Conservation (phyloP, 2,329 filamentous ascomycete species). For the Nemania abortiva region DNA sequence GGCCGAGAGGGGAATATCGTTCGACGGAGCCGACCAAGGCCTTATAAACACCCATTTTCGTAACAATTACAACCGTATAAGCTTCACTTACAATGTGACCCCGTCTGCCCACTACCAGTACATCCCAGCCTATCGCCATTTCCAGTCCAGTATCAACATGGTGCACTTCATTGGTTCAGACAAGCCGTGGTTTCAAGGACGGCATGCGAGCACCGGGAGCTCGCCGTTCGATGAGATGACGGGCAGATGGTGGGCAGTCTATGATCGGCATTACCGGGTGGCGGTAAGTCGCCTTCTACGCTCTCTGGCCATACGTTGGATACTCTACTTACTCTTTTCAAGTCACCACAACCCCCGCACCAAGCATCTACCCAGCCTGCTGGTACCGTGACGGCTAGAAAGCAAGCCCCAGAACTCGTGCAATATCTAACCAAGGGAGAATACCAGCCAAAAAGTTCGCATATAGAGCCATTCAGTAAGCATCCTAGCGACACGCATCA, state of each 20-base stretch:
- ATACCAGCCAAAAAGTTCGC: constrained; percentile 55
- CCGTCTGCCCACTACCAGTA: constrained; percentile 98
- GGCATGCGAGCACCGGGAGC: constrained; percentile 64
- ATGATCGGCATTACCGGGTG: constrained; percentile 83
- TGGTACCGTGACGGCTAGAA: neutral
- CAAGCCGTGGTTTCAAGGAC: constrained; percentile 86
- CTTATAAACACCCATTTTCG: constrained; percentile 95
- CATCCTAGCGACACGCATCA: constrained; percentile 47
- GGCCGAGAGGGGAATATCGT: constrained; percentile 88
- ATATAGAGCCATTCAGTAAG: constrained; percentile 50
- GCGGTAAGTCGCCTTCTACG: constrained; percentile 55
- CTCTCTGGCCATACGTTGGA: constrained; percentile 23
- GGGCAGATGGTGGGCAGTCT: constrained; percentile 92
- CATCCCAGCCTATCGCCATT: constrained; percentile 92
- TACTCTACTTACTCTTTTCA: constrained; percentile 38
- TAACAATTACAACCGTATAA: constrained; percentile 84
- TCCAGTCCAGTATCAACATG: constrained; percentile 88
- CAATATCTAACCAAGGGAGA: constrained; percentile 68
- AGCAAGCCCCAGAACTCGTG: constrained; percentile 54
- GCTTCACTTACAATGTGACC: constrained; percentile 97
- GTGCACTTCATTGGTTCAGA: constrained; percentile 93
- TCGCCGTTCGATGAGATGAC: constrained; percentile 85
- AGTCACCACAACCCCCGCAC: constrained; percentile 37
- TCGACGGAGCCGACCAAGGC: constrained; percentile 97
- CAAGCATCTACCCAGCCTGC: constrained; percentile 19